Conservation (phyloP, 2,329 filamentous ascomycete species). For the Nothophoma quercina region DNA sequence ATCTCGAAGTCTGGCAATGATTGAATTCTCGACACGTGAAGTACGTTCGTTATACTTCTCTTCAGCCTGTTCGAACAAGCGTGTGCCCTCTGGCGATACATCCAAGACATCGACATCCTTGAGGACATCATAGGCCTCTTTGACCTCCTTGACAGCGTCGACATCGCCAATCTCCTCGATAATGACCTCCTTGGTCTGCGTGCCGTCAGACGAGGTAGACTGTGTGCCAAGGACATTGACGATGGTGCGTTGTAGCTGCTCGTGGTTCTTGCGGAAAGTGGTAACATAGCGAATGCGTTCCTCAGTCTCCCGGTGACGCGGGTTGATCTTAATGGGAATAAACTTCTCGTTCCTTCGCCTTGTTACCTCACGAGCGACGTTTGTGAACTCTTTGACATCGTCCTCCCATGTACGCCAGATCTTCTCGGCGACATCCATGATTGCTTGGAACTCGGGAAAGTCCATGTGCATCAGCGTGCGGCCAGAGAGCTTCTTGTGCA, state of each 20-base stretch:
- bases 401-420: conserved; percentile 97
- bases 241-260: conserved; percentile 95
- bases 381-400: conserved; percentile 96
- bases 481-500: conserved; percentile 86
- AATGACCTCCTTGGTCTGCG: conserved; percentile 58
- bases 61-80: conserved; percentile 91
- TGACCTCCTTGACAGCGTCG: conserved; percentile 95
- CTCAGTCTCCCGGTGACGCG: conserved; percentile 87
- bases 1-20: conserved; percentile 92
- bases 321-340: conserved; percentile 94
- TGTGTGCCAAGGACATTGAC: conserved; percentile 88
- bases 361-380: conserved; percentile 93
- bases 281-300: conserved; percentile 91
- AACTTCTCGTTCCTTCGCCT: conserved; percentile 95
- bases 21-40: conserved; percentile 96
- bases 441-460: conserved; percentile 84
- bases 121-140: conserved; percentile 90
- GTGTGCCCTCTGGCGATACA: conserved; percentile 86
- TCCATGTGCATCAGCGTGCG: conserved; percentile 90
- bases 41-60: conserved; percentile 97
- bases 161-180: conserved; percentile 97
- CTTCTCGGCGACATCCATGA: conserved; percentile 83
- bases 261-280: conserved; percentile 95
- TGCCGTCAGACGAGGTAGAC: conserved; percentile 52
- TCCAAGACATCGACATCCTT: conserved; percentile 96